Evolutionary conservation across 2,329 filamentous ascomycete genomes (phyloP).

Genomic region (Scytalidium sp.): DNA sequence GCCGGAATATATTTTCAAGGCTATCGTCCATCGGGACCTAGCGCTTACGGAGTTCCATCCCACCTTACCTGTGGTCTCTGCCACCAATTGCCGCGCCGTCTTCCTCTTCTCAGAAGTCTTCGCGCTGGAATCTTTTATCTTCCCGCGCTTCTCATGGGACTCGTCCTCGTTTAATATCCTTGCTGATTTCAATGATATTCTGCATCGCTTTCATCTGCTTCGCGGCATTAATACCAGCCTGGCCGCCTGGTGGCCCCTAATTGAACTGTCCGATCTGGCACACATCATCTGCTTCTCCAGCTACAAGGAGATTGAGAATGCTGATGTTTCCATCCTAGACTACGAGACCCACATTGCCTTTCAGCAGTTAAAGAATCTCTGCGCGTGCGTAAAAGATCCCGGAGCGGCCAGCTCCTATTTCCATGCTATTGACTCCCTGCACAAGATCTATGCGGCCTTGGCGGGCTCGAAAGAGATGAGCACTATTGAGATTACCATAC

Average conservation of each 20-base stretch:
- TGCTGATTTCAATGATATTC: slow-evolving; percentile 24
- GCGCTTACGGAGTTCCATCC: slow-evolving; percentile 1
- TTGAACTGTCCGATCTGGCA: background rate
- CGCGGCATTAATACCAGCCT: slow-evolving; percentile 18
- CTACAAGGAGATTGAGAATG: background rate
- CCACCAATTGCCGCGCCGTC: slow-evolving; percentile 3
- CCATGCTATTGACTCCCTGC: background rate
- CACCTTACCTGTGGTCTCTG: background rate
- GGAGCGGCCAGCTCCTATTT: background rate
- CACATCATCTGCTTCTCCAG: background rate
- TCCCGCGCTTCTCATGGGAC: background rate
- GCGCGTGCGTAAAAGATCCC: background rate
- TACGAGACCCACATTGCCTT: background rate
- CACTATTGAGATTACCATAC: background rate
- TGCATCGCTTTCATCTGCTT: slow-evolving; percentile 24
- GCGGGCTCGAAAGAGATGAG: background rate
- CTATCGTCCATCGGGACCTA: slow-evolving; percentile 4
- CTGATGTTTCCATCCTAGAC: background rate
- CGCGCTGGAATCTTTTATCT: background rate
- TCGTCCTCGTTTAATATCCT: slow-evolving; percentile 22
- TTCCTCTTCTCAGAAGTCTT: slow-evolving; percentile 5
- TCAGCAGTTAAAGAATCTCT: background rate
- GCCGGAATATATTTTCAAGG: slow-evolving; percentile 8
- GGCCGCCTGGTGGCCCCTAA: background rate
- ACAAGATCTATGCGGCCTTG: background rate